phyloP scores from a whole-genome alignment of 768 basidiomycete genomes.

The Cystobasidium ongulense region DNA sequence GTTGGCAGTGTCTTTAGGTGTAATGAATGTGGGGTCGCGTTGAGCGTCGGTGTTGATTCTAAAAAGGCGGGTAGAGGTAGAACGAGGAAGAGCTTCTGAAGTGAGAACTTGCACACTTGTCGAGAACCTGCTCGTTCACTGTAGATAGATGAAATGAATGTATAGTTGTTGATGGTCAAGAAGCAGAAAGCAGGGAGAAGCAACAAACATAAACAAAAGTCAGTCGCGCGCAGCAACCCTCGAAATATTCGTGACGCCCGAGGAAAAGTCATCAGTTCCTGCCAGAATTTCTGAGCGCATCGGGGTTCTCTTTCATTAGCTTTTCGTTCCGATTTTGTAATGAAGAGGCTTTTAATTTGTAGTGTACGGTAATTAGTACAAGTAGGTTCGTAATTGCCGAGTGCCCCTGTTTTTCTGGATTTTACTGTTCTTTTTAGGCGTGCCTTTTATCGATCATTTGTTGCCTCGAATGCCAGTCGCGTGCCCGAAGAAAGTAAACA shows the following conservation, averaged over 20 bases:
- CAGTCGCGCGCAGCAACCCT: background rate
- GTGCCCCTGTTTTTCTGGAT: too few relatives aligned
- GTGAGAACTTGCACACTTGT: background rate
- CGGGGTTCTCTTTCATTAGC: background rate
- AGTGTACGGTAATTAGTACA: too few relatives aligned
- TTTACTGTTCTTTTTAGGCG: background rate
- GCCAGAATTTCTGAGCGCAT: background rate
- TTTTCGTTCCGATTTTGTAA: background rate
- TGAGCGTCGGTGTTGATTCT: background rate
- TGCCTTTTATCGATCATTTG: background rate
- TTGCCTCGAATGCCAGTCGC: background rate
- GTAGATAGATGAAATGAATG: background rate
- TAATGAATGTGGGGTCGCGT: constrained; percentile 1
- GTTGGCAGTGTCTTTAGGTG: background rate
- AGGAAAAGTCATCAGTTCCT: too few relatives aligned
- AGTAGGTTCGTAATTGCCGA: background rate
- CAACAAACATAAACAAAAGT: background rate
- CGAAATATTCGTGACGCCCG: too few relatives aligned
- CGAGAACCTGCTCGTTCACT: background rate
- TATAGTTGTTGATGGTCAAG: background rate
- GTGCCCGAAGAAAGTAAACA: background rate
- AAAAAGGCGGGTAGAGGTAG: background rate
- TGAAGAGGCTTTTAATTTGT: background rate
- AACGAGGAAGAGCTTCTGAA: background rate
- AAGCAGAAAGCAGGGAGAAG: background rate